Evolutionary conservation across 2,329 filamentous ascomycete genomes (phyloP).

Genomic region (Fusarium liriodendri): DNA sequence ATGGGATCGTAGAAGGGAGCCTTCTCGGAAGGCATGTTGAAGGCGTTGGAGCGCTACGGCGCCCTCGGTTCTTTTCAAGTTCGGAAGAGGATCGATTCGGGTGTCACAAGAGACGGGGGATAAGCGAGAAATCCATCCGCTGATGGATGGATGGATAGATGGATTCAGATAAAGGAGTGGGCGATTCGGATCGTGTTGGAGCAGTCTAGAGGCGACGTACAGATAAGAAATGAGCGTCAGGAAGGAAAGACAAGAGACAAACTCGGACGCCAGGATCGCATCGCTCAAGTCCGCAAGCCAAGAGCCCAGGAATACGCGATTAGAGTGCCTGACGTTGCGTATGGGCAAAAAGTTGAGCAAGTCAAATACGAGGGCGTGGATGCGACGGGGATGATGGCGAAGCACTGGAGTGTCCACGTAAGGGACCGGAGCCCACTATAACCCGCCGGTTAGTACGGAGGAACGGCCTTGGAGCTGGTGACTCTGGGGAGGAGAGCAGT

Average conservation of each 20-base stretch:
- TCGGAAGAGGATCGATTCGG: conserved; percentile 8
- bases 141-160: conserved; percentile 4
- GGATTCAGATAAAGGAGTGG: conserved; percentile 29
- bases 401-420: conserved; percentile 42
- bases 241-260: conserved; percentile 40
- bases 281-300: conserved; percentile 33
- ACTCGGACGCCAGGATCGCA: conserved; percentile 34
- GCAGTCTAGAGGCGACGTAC: conserved; percentile 17
- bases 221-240: conserved; percentile 41
- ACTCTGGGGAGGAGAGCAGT: conserved; percentile 23
- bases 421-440: conserved; percentile 38
- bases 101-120: conserved; percentile 15
- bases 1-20: conserved; percentile 56
- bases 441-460: conserved; percentile 36
- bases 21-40: conserved; percentile 53
- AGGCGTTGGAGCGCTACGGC: conserved; percentile 30
- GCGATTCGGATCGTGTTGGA: conserved; percentile 22
- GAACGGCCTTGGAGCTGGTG: conserved; percentile 4
- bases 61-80: conserved; percentile 28
- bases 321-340: conserved; percentile 10
- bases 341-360: conserved; percentile 24
- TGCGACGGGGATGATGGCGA: conserved; percentile 39
- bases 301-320: conserved; percentile 5
- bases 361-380: conserved; percentile 22
- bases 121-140: conserved; percentile 28